A percentile compares a stretch with the other conserved stretches of the same genome.
phyloP scores from a whole-genome alignment of 306 rosid genomes.

The Ormosia emarginata region DNA sequence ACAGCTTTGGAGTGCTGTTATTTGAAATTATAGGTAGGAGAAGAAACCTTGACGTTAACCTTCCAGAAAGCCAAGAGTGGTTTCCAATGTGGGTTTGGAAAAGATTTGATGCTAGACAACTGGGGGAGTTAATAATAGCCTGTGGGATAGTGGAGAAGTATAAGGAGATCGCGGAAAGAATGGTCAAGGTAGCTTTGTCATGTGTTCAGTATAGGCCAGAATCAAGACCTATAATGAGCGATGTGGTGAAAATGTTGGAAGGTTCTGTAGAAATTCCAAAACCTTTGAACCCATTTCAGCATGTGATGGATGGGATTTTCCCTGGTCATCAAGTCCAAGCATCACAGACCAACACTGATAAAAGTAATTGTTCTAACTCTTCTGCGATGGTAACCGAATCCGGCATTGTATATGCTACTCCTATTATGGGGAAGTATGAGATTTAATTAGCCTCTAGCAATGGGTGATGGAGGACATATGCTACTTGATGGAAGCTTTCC shows the following conservation, averaged over 20 bases:
- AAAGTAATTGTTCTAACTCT: not conserved
- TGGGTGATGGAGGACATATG: not conserved
- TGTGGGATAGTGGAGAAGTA: conserved; percentile 33
- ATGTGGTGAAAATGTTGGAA: conserved; percentile 46
- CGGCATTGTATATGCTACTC: not conserved
- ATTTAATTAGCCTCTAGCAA: not conserved
- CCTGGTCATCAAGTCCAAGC: not conserved
- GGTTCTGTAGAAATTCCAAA: conserved; percentile 33
- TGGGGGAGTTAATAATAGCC: not conserved
- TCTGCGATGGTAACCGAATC: not conserved
- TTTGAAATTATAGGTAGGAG: conserved; percentile 37
- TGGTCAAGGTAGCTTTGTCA: conserved; percentile 31
- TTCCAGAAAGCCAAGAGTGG: conserved; percentile 29
- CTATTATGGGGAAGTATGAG: not conserved
- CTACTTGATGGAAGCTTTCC: not conserved
- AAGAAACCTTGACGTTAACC: conserved; percentile 18
- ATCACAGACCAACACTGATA: not conserved
- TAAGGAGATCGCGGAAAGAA: conserved; percentile 24
- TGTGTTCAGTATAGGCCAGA: conserved; percentile 41
- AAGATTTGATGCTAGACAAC: not conserved
- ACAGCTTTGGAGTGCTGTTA: conserved; percentile 38
- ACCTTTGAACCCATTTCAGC: conserved; percentile 33
- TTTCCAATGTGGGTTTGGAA: conserved; percentile 38
- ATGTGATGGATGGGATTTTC: not conserved
- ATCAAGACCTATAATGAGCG: conserved; percentile 40